Percentiles rank a stretch among this genome's conserved stretches.
These are phyloP conservation scores for Stephania yunnanensis DNA, from an alignment of 164 flowering plant genomes.

Conservation along the genomic window DNA sequence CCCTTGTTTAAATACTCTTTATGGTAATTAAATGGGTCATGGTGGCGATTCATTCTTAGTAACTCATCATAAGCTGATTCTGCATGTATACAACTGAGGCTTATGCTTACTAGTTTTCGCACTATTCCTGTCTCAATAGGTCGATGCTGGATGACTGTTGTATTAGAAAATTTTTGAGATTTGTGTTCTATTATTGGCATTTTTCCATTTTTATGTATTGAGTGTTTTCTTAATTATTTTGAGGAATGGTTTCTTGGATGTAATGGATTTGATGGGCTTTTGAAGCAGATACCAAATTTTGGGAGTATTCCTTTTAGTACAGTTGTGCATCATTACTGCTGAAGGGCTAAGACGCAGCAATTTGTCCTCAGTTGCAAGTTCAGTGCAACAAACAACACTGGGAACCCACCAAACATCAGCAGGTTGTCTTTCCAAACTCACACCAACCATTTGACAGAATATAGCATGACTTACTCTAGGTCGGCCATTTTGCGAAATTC, in stretches of 20 bases:
- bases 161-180: not conserved
- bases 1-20: not conserved
- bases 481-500: not conserved
- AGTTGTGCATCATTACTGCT: conserved; percentile 85
- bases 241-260: not conserved
- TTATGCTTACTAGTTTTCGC: not conserved
- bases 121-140: no score
- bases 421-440: conserved; percentile 34
- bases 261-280: conserved; percentile 6
- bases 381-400: conserved; percentile 59
- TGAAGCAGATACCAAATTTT: conserved; percentile 85
- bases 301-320: conserved; percentile 87
- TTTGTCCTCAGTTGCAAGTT: conserved; percentile 71
- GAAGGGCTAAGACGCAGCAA: conserved; percentile 81
- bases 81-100: not conserved
- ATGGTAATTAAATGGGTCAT: not conserved
- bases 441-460: not conserved
- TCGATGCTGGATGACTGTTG: not conserved
- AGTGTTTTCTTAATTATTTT: not conserved
- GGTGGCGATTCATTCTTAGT: not conserved
- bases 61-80: not conserved
- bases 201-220: not conserved
- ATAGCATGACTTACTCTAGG: not conserved
- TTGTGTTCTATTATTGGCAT: not conserved
- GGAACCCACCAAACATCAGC: conserved; percentile 48